Base-by-base conservation (phyloP, 1,139 yeast species). In the Taphrina pruni region DNA sequence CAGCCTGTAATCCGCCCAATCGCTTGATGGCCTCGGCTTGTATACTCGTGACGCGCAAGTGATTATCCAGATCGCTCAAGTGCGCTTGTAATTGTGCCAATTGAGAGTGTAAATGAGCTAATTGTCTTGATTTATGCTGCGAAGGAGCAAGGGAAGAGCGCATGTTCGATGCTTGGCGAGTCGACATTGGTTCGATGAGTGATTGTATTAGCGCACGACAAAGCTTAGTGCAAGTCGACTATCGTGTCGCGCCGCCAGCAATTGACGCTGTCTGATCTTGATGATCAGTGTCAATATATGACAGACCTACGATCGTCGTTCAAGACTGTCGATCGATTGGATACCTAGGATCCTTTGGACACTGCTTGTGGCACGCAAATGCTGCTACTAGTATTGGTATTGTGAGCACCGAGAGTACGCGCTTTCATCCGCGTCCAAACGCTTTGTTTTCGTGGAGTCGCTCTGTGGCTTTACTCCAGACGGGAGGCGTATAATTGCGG, bases 61-160 rank as follows among this genome's bases (percentile, higher is more conserved):
- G 78, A 72, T 81, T 85, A 74, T 85, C 86, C 75, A 87, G 82
- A 72, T 86, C 89, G 20, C 82, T 77, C 61, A 87, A 76, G 73
- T 87, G 86, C 6, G 88, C 86, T 72, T 86, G 87, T 12, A 87
- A 79, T 73, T 85, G 87, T 0, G 88, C 87, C 45, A 87, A 80
- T 75, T 87, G 90, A 32, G 88, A 83, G 73, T 86, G 86, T 68
- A 87, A 78, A 75, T 86, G 89, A 51, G 86, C 80, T 71, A 87
- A 76, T 74, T 87, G 89, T 36, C 88, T 81, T 69, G 85, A 82
- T 70, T 82, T 83, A 56, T 55, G 67, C 43, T 64, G 67, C 17
- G 61, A 54, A 2, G 67, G 67, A 7, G 61, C 67, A 6, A 64
- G 38, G 1, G 67, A 64, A 11, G 67, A 55, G 20, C 67, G 46